These are phyloP conservation scores for Neofusicoccum umdonicola DNA, from an alignment of 2,329 filamentous ascomycete species.

Conservation along the genomic window DNA sequence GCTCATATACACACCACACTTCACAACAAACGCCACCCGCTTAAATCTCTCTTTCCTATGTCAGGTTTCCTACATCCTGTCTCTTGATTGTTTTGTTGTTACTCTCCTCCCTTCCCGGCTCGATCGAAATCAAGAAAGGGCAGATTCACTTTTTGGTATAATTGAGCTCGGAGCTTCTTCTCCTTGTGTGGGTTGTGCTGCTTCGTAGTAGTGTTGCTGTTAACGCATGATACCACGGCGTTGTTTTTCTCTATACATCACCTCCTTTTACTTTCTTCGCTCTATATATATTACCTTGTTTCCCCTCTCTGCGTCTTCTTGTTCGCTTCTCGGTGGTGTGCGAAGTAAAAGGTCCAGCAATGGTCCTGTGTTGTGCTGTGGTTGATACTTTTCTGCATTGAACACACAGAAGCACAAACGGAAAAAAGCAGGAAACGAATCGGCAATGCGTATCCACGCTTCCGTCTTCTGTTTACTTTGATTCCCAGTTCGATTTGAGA, in stretches of 20 bases:
- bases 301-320: background rate
- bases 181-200: slow-evolving; percentile 7
- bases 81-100: background rate
- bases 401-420: too few relatives aligned
- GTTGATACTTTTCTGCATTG: too few relatives aligned
- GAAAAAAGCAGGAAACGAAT: background rate
- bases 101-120: background rate
- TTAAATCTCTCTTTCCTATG: slow-evolving; percentile 7
- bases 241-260: background rate
- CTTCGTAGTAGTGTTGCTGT: slow-evolving; percentile 12
- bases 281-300: slow-evolving; percentile 2
- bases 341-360: background rate
- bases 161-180: background rate
- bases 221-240: slow-evolving; percentile 18
- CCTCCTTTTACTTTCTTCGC: background rate
- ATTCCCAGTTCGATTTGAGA: background rate
- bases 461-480: background rate
- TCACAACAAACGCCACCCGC: slow-evolving; percentile 1
- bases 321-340: background rate
- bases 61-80: slow-evolving; percentile 11
- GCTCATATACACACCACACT: background rate
- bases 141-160: background rate
- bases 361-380: too few relatives aligned
- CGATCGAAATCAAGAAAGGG: background rate
- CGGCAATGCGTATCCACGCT: background rate